A percentile compares a stretch with the other conserved stretches of the same genome.
Evolutionary conservation across 495 filamentous ascomycete species (phyloP).

Genomic region (Xylaria telfairii): DNA sequence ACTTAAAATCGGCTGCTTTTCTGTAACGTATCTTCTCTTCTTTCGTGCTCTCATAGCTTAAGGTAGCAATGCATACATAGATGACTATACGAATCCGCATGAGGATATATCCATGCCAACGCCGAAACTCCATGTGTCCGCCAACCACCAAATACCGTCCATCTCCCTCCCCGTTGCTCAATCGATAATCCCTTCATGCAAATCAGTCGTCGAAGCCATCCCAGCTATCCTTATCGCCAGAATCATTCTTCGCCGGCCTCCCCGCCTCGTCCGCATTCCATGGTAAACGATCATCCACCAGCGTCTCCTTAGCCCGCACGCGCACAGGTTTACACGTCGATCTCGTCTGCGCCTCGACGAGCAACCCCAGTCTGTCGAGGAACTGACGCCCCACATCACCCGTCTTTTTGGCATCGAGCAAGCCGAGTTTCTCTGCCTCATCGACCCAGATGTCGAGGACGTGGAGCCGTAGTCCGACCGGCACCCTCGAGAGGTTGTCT

Average conservation of each 20-base stretch:
- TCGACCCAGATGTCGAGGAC: constrained; percentile 91
- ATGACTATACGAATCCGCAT: constrained; percentile 23
- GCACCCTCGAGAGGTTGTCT: constrained; percentile 54
- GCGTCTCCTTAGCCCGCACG: constrained; percentile 69
- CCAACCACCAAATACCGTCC: not conserved
- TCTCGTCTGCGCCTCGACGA: constrained; percentile 49
- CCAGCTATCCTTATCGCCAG: constrained; percentile 65
- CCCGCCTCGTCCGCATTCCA: constrained; percentile 43
- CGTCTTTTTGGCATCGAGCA: constrained; percentile 54
- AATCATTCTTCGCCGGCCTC: constrained; percentile 48
- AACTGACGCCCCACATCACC: constrained; percentile 39
- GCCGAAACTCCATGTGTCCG: constrained; percentile 23
- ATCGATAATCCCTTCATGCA: not conserved
- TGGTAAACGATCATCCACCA: constrained; percentile 76
- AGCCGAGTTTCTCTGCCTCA: constrained; percentile 73
- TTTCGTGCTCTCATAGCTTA: constrained; percentile 1
- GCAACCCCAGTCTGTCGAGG: constrained; percentile 41
- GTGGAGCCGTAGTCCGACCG: constrained; percentile 86
- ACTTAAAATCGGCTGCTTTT: not conserved
- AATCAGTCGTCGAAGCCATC: constrained; percentile 72
- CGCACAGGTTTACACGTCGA: constrained; percentile 76
- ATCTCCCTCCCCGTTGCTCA: not conserved
- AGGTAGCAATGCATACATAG: constrained; percentile 21
- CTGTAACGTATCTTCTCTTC: constrained; percentile 3
- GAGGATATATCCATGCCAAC: constrained; percentile 29